These are phyloP conservation scores for Juglanconis oblonga DNA, from an alignment of 2,329 filamentous ascomycete genomes.

Conservation along the genomic window DNA sequence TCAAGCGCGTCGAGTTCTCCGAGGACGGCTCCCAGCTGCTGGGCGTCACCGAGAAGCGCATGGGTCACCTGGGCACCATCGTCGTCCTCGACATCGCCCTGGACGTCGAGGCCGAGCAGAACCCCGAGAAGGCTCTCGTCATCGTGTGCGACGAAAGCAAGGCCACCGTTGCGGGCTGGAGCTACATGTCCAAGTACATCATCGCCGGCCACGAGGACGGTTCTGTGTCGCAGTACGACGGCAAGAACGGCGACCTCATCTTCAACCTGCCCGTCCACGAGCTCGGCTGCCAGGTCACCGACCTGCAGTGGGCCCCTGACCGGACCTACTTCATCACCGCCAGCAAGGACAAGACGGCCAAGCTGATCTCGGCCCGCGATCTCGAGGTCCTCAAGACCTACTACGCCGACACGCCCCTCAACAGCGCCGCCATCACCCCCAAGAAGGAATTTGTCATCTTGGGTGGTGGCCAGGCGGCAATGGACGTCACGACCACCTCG, in stretches of 20 bases:
- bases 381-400: slow-evolving; percentile 94
- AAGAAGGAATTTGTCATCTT: slow-evolving; percentile 98
- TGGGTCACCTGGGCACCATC: slow-evolving; percentile 93
- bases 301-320: slow-evolving; percentile 92
- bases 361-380: slow-evolving; percentile 83
- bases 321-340: slow-evolving; percentile 98
- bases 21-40: slow-evolving; percentile 88
- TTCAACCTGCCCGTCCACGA: slow-evolving; percentile 84
- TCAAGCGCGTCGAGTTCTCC: slow-evolving; percentile 97
- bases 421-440: slow-evolving; percentile 88
- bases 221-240: slow-evolving; percentile 85
- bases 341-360: slow-evolving; percentile 95
- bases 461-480: slow-evolving; percentile 95
- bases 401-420: slow-evolving; percentile 86
- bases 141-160: slow-evolving; percentile 97
- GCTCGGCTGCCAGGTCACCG: slow-evolving; percentile 77
- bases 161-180: slow-evolving; percentile 96
- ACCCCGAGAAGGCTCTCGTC: slow-evolving; percentile 74
- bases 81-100: slow-evolving; percentile 81
- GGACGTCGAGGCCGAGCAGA: slow-evolving; percentile 80
- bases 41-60: slow-evolving; percentile 97
- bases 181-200: slow-evolving; percentile 91
- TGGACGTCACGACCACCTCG: slow-evolving; percentile 95
- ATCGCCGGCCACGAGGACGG: slow-evolving; percentile 97
- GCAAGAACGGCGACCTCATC: slow-evolving; percentile 82